phyloP scores from a whole-genome alignment of 2,329 filamentous ascomycete species.

The Colletotrichum gigasporum region DNA sequence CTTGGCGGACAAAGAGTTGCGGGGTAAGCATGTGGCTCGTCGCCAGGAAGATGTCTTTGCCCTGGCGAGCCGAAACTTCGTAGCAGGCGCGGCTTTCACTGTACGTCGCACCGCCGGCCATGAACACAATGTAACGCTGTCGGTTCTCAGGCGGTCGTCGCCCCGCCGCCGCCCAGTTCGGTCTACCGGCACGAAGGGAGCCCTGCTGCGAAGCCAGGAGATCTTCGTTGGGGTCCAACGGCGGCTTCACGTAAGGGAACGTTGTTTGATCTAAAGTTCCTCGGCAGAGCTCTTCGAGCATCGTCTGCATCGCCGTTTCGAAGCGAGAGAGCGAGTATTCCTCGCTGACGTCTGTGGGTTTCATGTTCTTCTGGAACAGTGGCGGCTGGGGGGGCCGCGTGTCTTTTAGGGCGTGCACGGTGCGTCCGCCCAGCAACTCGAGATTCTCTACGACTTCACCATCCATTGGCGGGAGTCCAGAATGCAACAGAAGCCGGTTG shows the following conservation, averaged over 20 bases:
- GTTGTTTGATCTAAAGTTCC: constrained; percentile 72
- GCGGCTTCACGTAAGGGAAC: constrained; percentile 80
- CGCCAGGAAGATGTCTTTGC: constrained; percentile 85
- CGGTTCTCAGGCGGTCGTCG: constrained; percentile 79
- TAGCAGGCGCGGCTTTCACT: constrained; percentile 91
- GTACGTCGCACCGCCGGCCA: constrained; percentile 95
- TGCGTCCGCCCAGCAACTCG: constrained; percentile 81
- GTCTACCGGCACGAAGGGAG: constrained; percentile 89
- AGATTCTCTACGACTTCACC: constrained; percentile 80
- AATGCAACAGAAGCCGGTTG: constrained; percentile 83
- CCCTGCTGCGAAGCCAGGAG: constrained; percentile 67
- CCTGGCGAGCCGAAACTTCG: constrained; percentile 77
- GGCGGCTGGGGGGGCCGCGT: constrained; percentile 70
- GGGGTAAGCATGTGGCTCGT: constrained; percentile 95
- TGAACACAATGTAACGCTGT: constrained; percentile 91
- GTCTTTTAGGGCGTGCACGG: constrained; percentile 76
- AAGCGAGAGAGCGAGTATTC: constrained; percentile 90
- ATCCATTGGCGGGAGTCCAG: constrained; percentile 79
- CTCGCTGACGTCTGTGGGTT: constrained; percentile 66
- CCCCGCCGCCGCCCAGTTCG: constrained; percentile 91
- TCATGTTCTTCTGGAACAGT: constrained; percentile 76
- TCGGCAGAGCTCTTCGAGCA: constrained; percentile 79
- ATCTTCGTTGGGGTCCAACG: constrained; percentile 70
- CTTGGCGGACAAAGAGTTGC: constrained; percentile 81
- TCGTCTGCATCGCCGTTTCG: constrained; percentile 81